Evolutionary conservation across 164 flowering plant genomes (phyloP), one percentile per base, ranked within the genome.

Genomic region (Protea cynaroides): DNA sequence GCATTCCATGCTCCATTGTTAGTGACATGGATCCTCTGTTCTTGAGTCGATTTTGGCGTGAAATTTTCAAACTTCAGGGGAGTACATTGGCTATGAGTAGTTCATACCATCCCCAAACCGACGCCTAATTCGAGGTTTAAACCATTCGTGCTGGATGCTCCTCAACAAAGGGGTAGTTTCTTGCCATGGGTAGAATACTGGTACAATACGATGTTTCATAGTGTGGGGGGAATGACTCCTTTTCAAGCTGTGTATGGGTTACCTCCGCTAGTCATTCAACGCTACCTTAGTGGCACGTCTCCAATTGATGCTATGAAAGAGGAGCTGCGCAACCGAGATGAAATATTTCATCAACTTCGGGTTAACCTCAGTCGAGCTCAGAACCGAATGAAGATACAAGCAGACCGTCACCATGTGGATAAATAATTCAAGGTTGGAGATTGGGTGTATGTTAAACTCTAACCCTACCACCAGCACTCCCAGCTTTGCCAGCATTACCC

Each of bases 161-260:
- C 66, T 11, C 40, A 0, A 46, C n/a, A 37, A 3, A 62, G 66
- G 61, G 17, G 66, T 0, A 22, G 50, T 7, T 61, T 37, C 69
- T 58, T 51, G 1, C n/a, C n/a, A n/a, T n/a, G n/a, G n/a, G n/a
- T n/a, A n/a, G 69, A 56, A 36, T 65, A 9, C 11, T 60, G 65
- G 61, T 71, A 71, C 36, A 71, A 66, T 21, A 66, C 63, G 2
- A 21, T 36, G 18, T 38, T 24, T 7, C 65, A 70, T 37, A 12
- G 61, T 1, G 1, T 60, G 6, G 65, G 38, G 2, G 15, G 43
- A 15, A 25, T 60, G 46, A 40, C 64, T 5, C 73, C 65, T 4
- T 59, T 47, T 13, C 24, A 60, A 52, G 64, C 60, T 5, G 18
- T 58, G 5, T 64, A 65, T 34, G 49, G 65, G 53, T 25, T 46